phyloP scores from a whole-genome alignment of 83 land plant genomes.

The Picea abies region DNA sequence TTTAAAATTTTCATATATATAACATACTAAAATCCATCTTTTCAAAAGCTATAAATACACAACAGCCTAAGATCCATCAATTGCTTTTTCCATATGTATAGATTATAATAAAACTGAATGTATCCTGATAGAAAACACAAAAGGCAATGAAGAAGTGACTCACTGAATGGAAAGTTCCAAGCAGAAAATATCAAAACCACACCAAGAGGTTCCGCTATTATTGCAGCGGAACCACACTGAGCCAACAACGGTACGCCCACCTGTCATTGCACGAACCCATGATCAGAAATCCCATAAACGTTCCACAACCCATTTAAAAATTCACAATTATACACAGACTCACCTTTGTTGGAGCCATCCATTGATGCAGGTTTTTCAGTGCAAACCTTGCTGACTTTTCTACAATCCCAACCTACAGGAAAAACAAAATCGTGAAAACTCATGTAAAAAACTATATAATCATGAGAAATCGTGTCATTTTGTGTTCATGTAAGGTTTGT shows the following conservation, averaged over 20 bases:
- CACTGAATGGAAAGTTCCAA: slow-evolving; percentile 74
- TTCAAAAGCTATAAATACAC: no score
- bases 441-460: no score
- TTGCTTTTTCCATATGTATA: no score
- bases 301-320: neutral
- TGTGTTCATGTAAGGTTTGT: no score
- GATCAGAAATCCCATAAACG: slow-evolving; percentile 22
- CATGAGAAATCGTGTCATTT: no score
- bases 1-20: no score
- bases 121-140: neutral
- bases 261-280: slow-evolving; percentile 28
- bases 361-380: slow-evolving; percentile 25
- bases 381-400: neutral
- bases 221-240: slow-evolving; percentile 37
- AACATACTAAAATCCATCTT: no score
- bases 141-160: neutral
- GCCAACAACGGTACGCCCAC: slow-evolving; percentile 28
- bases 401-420: neutral
- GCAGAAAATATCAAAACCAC: slow-evolving; percentile 49
- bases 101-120: no score
- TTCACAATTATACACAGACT: neutral
- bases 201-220: slow-evolving; percentile 65
- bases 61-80: no score
- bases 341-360: slow-evolving; percentile 60
- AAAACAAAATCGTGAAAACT: neutral